These are phyloP conservation scores for Haberlea rhodopensis DNA, from an alignment of 257 asterid genomes.

Conservation along the genomic window DNA sequence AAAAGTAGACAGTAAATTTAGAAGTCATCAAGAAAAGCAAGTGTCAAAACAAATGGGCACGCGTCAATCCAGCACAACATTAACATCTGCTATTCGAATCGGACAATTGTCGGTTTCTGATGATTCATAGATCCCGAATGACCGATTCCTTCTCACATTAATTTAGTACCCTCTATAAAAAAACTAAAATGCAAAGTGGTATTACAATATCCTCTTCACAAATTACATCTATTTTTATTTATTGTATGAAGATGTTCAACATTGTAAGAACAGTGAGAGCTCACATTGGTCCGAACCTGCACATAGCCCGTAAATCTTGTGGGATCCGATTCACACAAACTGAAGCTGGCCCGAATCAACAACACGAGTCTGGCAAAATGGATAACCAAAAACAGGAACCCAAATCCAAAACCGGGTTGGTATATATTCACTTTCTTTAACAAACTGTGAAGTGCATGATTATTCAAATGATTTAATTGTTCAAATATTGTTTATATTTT, in stretches of 20 bases:
- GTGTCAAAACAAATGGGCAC: slow-evolving; percentile 19
- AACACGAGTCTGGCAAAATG: slow-evolving; percentile 19
- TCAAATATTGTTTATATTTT: too few species aligned
- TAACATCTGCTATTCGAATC: background rate
- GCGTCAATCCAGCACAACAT: slow-evolving; percentile 24
- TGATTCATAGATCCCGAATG: too few species aligned
- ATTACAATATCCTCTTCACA: too few species aligned
- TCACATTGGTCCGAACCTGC: slow-evolving; percentile 19
- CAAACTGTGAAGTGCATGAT: background rate
- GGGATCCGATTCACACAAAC: slow-evolving; percentile 31
- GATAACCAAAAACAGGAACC: slow-evolving; percentile 19
- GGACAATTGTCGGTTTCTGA: background rate
- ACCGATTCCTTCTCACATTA: too few species aligned
- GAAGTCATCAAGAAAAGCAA: too few species aligned
- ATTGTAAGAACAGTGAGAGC: slow-evolving; percentile 28
- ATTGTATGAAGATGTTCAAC: slow-evolving; percentile 40
- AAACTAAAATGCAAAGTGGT: too few species aligned
- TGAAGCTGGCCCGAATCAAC: slow-evolving; percentile 16
- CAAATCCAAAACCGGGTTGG: slow-evolving; percentile 25
- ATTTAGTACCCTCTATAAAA: too few species aligned
- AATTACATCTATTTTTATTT: too few species aligned
- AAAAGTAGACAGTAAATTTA: too few species aligned
- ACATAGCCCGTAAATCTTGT: slow-evolving; percentile 11
- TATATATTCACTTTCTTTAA: background rate
- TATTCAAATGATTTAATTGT: too few species aligned